Conservation (phyloP, 164 flowering plant genomes). For the Hamamelis virginiana region DNA sequence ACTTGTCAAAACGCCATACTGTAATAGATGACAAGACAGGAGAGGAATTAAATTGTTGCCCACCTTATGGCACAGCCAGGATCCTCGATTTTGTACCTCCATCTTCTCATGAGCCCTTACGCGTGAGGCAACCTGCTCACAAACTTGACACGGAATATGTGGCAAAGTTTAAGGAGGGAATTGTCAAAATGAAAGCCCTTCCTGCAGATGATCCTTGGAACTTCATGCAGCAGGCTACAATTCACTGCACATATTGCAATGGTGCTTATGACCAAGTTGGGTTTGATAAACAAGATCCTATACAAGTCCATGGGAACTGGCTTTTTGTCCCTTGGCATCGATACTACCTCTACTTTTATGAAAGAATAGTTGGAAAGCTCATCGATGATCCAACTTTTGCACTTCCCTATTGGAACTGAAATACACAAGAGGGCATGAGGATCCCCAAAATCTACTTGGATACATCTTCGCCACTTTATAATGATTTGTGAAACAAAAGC, state of each 20-base stretch:
- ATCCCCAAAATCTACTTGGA: constrained; percentile 22
- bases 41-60: constrained; percentile 13
- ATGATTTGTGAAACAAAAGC: no score
- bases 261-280: constrained; percentile 17
- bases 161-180: constrained; percentile 10
- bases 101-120: constrained; percentile 1
- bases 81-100: constrained; percentile 13
- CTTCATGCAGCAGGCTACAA: constrained; percentile 19
- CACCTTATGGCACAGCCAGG: constrained; percentile 4
- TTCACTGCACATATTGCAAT: constrained; percentile 17
- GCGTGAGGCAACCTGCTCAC: constrained; percentile 18
- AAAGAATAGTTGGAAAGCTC: constrained; percentile 16
- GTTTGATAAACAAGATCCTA: background rate
- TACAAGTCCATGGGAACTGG: constrained; percentile 21
- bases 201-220: constrained; percentile 19
- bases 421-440: constrained; percentile 17
- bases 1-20: constrained; percentile 4
- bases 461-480: no score
- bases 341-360: constrained; percentile 23
- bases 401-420: constrained; percentile 24
- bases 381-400: constrained; percentile 16
- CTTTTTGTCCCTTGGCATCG: constrained; percentile 25
- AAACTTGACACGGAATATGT: constrained; percentile 4
- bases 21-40: constrained; percentile 7
- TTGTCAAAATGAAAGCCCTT: constrained; percentile 8